Evolutionary conservation across 345 rosid genomes (phyloP).

Genomic region (Citropsis articulata): DNA sequence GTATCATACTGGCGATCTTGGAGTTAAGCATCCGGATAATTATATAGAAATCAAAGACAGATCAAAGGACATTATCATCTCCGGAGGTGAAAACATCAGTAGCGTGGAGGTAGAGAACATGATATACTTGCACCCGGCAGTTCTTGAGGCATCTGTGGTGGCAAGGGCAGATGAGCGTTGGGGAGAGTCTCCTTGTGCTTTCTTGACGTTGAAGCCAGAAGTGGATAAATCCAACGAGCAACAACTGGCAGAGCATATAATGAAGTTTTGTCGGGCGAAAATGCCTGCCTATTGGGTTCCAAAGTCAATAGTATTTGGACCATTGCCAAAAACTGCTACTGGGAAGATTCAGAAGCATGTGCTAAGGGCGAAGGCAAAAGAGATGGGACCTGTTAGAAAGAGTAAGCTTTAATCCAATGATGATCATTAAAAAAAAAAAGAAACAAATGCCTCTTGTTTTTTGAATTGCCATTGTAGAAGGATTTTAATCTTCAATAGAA

Average conservation of each 20-base stretch:
- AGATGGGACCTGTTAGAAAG: constrained; percentile 50
- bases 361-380: constrained; percentile 66
- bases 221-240: constrained; percentile 37
- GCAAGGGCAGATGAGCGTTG: constrained; percentile 76
- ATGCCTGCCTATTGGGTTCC: constrained; percentile 86
- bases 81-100: constrained; percentile 90
- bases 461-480: no score
- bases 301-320: constrained; percentile 73
- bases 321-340: constrained; percentile 83
- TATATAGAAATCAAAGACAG: constrained; percentile 83
- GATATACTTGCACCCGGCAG: constrained; percentile 64
- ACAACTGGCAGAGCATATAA: constrained; percentile 52
- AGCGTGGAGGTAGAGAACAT: constrained; percentile 76
- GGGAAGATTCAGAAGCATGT: constrained; percentile 90
- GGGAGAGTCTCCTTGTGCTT: constrained; percentile 92
- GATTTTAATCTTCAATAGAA: no score
- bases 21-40: constrained; percentile 78
- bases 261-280: constrained; percentile 59
- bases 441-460: constrained; percentile 5
- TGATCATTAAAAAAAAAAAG: fast-evolving
- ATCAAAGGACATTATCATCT: constrained; percentile 85
- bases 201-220: constrained; percentile 61
- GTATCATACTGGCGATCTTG: constrained; percentile 91
- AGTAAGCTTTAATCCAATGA: no score
- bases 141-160: constrained; percentile 79